Conservation (phyloP, 257 asterid species). For the Solanum okadae region DNA sequence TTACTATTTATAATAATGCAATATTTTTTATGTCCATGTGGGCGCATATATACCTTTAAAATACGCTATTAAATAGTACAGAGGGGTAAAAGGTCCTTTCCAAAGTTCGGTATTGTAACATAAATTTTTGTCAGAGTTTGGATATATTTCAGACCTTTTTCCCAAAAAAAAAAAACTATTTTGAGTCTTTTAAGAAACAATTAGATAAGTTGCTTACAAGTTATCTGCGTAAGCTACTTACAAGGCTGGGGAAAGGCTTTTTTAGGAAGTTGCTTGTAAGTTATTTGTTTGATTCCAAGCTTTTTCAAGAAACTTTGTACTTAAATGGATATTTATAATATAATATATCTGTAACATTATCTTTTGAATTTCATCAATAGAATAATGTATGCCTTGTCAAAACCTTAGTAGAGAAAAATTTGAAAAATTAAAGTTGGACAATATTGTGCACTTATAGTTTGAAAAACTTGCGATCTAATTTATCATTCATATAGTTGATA, state of each 20-base stretch:
- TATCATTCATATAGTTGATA: neutral
- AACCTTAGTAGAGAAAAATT: neutral
- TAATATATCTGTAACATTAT: accelerated
- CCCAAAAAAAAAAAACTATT: no score
- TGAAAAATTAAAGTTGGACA: neutral
- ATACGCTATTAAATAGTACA: no score
- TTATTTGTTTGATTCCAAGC: neutral
- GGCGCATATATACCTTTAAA: no score
- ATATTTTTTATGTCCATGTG: no score
- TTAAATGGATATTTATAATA: neutral
- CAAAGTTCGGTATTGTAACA: no score
- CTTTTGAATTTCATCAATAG: neutral
- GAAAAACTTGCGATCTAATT: neutral
- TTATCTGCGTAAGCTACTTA: neutral
- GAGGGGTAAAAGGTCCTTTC: no score
- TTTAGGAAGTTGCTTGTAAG: neutral
- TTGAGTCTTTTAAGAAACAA: no score
- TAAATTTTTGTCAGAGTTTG: no score
- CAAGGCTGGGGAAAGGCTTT: neutral
- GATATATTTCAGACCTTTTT: no score
- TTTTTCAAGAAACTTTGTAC: neutral
- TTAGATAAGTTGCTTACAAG: neutral
- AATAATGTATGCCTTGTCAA: neutral
- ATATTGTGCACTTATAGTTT: neutral
- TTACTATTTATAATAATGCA: no score